Conservation (phyloP, 495 filamentous ascomycete species). For the Penicillium parvum region DNA sequence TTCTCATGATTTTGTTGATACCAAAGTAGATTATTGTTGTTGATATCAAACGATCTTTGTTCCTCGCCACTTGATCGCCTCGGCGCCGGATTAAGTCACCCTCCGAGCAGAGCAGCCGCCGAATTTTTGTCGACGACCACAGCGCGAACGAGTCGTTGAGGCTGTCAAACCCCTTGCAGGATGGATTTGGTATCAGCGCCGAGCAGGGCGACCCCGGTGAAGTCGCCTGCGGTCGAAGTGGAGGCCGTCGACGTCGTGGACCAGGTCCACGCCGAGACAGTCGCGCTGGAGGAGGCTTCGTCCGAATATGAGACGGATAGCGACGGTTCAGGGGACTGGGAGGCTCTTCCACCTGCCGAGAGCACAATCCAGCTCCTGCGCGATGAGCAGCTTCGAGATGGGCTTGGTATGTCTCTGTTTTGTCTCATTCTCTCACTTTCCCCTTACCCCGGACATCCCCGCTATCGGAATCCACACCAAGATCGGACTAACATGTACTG, state of each 20-base stretch:
- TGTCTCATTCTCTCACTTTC: conserved; percentile 3
- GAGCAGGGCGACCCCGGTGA: conserved; percentile 36
- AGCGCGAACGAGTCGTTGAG: conserved; percentile 33
- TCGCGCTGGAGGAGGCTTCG: conserved; percentile 25
- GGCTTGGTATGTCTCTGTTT: conserved; percentile 37
- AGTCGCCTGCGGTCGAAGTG: conserved; percentile 44
- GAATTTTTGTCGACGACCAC: conserved; percentile 32
- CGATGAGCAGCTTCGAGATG: conserved; percentile 56
- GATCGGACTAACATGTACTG: conserved; percentile 11
- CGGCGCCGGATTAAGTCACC: conserved; percentile 34
- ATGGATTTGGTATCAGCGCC: conserved; percentile 44
- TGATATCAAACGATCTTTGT: conserved; percentile 5
- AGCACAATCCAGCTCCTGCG: conserved; percentile 60
- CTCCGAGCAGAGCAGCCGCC: conserved; percentile 28
- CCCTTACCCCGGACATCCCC: conserved; percentile 24
- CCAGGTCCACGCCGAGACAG: conserved; percentile 22
- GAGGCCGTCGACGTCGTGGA: conserved; percentile 37
- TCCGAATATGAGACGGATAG: conserved; percentile 54
- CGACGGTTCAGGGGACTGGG: conserved; percentile 63
- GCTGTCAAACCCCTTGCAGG: conserved; percentile 34
- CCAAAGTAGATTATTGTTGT: conserved; percentile 17
- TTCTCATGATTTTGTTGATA: conserved; percentile 31
- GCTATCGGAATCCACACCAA: conserved; percentile 19
- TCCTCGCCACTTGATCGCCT: conserved; percentile 14
- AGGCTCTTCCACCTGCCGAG: conserved; percentile 63